A percentile compares a stretch with the other conserved stretches of the same genome.
These are phyloP conservation scores for Jamesozyma gamospora DNA, from an alignment of 805 yeast genomes.

Conservation along the genomic window DNA sequence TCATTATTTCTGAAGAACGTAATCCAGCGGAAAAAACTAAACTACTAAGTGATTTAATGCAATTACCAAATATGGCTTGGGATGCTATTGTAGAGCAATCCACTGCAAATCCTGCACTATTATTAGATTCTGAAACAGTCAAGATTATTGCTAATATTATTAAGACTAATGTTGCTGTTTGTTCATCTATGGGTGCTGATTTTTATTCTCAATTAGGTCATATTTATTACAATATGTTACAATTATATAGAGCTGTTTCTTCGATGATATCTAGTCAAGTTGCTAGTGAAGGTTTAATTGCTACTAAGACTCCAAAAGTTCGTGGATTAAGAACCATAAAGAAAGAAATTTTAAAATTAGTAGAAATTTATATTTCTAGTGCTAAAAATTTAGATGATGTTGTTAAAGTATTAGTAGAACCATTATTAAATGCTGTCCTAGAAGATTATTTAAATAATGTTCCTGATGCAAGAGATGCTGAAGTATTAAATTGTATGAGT, in stretches of 20 bases:
- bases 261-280: slow-evolving; percentile 68
- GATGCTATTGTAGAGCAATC: slow-evolving; percentile 70
- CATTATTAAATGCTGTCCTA: slow-evolving; percentile 67
- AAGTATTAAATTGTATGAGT: slow-evolving; percentile 83
- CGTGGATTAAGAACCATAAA: slow-evolving; percentile 88
- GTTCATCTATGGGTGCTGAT: slow-evolving; percentile 82
- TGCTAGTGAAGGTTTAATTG: slow-evolving; percentile 53
- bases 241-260: slow-evolving; percentile 76
- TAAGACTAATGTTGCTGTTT: slow-evolving; percentile 87
- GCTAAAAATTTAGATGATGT: slow-evolving; percentile 76
- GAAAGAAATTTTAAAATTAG: slow-evolving; percentile 75
- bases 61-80: slow-evolving; percentile 89
- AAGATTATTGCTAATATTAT: slow-evolving; percentile 83
- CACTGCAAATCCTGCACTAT: slow-evolving; percentile 61
- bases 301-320: slow-evolving; percentile 77
- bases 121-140: slow-evolving; percentile 66
- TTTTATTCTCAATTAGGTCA: slow-evolving; percentile 74
- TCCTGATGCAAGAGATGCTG: slow-evolving; percentile 93
- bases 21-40: slow-evolving; percentile 53
- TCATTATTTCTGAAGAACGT: slow-evolving; percentile 76
- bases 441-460: slow-evolving; percentile 78
- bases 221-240: slow-evolving; percentile 78
- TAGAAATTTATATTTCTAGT: slow-evolving; percentile 60
- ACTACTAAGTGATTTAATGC: slow-evolving; percentile 66
- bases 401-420: slow-evolving; percentile 66